Conservation (phyloP, 2,329 filamentous ascomycete species). For the Ophiostoma ips region DNA sequence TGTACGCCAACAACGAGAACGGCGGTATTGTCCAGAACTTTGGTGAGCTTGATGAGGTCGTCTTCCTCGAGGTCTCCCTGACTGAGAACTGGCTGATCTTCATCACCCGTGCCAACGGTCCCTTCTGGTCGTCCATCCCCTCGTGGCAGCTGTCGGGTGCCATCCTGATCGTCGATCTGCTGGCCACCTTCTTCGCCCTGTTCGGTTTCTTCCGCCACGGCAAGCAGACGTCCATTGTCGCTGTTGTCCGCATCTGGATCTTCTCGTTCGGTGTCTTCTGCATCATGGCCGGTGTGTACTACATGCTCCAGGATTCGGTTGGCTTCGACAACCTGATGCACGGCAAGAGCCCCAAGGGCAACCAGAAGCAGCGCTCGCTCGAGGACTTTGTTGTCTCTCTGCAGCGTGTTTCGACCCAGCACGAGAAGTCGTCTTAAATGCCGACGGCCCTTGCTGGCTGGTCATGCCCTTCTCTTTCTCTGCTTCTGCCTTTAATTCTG, state of each 20-base stretch:
- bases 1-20: slow-evolving; percentile 53
- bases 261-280: slow-evolving; percentile 85
- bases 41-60: slow-evolving; percentile 64
- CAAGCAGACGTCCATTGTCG: slow-evolving; percentile 55
- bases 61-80: slow-evolving; percentile 82
- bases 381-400: slow-evolving; percentile 87
- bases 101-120: slow-evolving; percentile 84
- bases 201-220: slow-evolving; percentile 68
- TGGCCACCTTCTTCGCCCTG: slow-evolving; percentile 74
- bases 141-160: slow-evolving; percentile 74
- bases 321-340: slow-evolving; percentile 91
- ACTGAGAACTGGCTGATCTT: slow-evolving; percentile 96
- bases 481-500: slow-evolving; percentile 6
- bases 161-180: slow-evolving; percentile 66
- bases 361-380: slow-evolving; percentile 68
- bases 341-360: slow-evolving; percentile 70
- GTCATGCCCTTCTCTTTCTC: neutral
- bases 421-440: slow-evolving; percentile 68
- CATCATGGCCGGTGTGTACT: slow-evolving; percentile 56
- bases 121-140: slow-evolving; percentile 80
- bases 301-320: slow-evolving; percentile 65
- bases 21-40: slow-evolving; percentile 86
- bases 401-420: slow-evolving; percentile 80
- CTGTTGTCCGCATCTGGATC: slow-evolving; percentile 79
- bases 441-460: neutral